A percentile compares a stretch with the other conserved stretches of the same genome.
Conservation (phyloP, 169 alveolate species). For the Cryptosporidium canis region DNA sequence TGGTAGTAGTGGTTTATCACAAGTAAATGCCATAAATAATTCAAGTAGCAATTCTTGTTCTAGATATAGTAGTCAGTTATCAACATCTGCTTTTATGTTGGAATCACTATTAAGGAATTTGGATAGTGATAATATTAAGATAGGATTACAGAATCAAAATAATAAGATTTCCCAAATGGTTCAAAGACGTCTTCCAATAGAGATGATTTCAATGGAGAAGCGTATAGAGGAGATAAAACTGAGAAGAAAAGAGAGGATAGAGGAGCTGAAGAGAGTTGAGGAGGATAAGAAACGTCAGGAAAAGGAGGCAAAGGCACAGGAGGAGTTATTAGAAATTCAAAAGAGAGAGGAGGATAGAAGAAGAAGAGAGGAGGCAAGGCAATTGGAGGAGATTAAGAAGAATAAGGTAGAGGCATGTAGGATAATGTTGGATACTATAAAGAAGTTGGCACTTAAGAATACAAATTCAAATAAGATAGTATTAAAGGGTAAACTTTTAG, state of each 20-base stretch:
- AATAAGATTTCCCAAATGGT: slow-evolving; percentile 67
- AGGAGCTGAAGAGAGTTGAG: slow-evolving; percentile 84
- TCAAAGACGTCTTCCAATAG: slow-evolving; percentile 69
- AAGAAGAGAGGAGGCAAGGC: slow-evolving; percentile 77
- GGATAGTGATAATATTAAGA: slow-evolving; percentile 40
- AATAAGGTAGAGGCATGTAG: slow-evolving; percentile 78
- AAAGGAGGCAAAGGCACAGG: slow-evolving; percentile 82
- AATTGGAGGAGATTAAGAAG: slow-evolving; percentile 77
- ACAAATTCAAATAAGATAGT: slow-evolving; percentile 77
- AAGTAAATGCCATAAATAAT: background rate
- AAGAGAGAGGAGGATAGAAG: slow-evolving; percentile 82
- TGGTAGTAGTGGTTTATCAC: background rate
- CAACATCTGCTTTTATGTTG: slow-evolving; percentile 35
- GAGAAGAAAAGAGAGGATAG: slow-evolving; percentile 83
- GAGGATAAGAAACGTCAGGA: slow-evolving; percentile 84
- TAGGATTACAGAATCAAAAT: slow-evolving; percentile 35
- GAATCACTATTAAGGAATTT: slow-evolving; percentile 30
- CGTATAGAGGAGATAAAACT: slow-evolving; percentile 72
- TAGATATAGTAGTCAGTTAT: slow-evolving; percentile 24
- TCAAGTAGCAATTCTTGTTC: background rate
- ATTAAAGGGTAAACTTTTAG: slow-evolving; percentile 87
- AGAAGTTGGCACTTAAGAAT: slow-evolving; percentile 80
- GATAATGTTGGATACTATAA: slow-evolving; percentile 79
- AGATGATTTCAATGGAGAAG: slow-evolving; percentile 63
- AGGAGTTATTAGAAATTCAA: slow-evolving; percentile 79